These are phyloP conservation scores for Cylindrodendrum hubeiense DNA, from an alignment of 2,329 filamentous ascomycete genomes.

Conservation along the genomic window DNA sequence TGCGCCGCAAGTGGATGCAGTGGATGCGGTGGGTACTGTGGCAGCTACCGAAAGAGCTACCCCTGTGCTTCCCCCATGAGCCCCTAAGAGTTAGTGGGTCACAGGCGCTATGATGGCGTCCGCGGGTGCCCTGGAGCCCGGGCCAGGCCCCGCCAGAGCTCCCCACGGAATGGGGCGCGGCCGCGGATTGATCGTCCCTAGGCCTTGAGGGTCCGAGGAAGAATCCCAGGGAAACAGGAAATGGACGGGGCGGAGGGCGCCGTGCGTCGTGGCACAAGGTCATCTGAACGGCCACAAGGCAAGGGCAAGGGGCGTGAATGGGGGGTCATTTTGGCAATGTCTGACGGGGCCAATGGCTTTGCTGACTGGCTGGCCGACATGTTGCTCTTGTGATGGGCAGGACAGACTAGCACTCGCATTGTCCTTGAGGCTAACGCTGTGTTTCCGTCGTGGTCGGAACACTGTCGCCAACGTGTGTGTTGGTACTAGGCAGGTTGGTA, in stretches of 20 bases:
- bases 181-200: slow-evolving; percentile 36
- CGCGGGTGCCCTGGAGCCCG: slow-evolving; percentile 29
- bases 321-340: slow-evolving; percentile 4
- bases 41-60: slow-evolving; percentile 40
- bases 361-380: slow-evolving; percentile 1
- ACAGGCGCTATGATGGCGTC: slow-evolving; percentile 18
- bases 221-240: slow-evolving; percentile 12
- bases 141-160: slow-evolving; percentile 42
- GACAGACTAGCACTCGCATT: neutral
- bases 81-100: slow-evolving; percentile 31
- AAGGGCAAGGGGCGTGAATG: slow-evolving; percentile 12
- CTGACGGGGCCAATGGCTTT: slow-evolving; percentile 7
- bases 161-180: slow-evolving; percentile 37
- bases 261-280: slow-evolving; percentile 23
- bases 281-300: slow-evolving; percentile 22
- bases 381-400: slow-evolving; percentile 1
- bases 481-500: slow-evolving; percentile 5
- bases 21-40: slow-evolving; percentile 4
- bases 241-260: slow-evolving; percentile 15
- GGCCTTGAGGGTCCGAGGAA: slow-evolving; percentile 12
- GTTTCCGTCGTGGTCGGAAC: slow-evolving; percentile 1
- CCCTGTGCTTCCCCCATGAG: slow-evolving; percentile 38
- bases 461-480: neutral
- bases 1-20: slow-evolving; percentile 26
- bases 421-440: slow-evolving; percentile 14